Percentiles rank a stretch among this genome's conserved stretches.
phyloP scores from a whole-genome alignment of 768 basidiomycete species.

The Gloeophyllum trabeum region DNA sequence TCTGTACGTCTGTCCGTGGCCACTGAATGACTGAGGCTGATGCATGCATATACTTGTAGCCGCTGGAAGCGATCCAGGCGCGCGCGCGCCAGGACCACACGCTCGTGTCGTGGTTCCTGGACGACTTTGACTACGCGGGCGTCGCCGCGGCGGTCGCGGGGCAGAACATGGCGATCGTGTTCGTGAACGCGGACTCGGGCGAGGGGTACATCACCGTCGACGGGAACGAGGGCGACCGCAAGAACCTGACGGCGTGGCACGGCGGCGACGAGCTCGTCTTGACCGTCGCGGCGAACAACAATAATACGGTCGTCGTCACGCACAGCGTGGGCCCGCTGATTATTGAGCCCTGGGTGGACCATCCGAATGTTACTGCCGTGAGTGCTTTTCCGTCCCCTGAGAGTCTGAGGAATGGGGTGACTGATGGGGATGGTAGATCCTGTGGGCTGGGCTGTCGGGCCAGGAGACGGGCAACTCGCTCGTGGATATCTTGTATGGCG shows the following conservation, averaged over 20 bases:
- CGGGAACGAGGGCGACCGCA: conserved; percentile 66
- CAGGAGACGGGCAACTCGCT: conserved; percentile 41
- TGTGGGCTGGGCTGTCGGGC: conserved; percentile 30
- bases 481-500: conserved; percentile 39
- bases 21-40: not conserved
- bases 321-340: conserved; percentile 33
- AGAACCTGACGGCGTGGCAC: conserved; percentile 67
- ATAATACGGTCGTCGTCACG: conserved; percentile 63
- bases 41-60: conserved; percentile 23
- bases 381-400: conserved; percentile 1
- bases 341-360: conserved; percentile 33
- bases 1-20: conserved; percentile 37
- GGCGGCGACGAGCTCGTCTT: conserved; percentile 61
- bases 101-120: conserved; percentile 51
- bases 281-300: conserved; percentile 54
- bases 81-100: conserved; percentile 61
- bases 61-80: conserved; percentile 70
- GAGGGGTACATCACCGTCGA: conserved; percentile 76
- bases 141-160: not conserved
- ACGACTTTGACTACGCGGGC: conserved; percentile 49
- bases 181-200: conserved; percentile 76
- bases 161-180: conserved; percentile 37
- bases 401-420: not conserved
- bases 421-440: conserved; percentile 9
- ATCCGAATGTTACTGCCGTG: conserved; percentile 40